phyloP scores from a whole-genome alignment of 495 filamentous ascomycete species.

The Penicillium verhagenii region DNA sequence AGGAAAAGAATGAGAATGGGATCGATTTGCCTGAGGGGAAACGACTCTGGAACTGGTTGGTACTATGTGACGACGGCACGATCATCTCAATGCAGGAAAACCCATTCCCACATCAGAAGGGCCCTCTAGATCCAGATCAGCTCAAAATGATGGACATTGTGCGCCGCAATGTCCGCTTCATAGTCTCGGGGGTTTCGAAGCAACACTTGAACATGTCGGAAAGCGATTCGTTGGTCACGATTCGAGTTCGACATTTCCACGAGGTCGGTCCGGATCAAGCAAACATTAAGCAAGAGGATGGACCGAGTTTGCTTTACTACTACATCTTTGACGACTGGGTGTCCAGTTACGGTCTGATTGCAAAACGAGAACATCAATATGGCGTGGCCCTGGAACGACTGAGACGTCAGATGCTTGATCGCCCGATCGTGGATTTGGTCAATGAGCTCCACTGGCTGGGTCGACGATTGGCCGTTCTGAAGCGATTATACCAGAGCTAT shows the following conservation, averaged over 20 bases:
- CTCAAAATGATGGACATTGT: slow-evolving; percentile 49
- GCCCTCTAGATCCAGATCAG: slow-evolving; percentile 29
- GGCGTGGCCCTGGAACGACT: slow-evolving; percentile 54
- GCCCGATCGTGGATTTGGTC: slow-evolving; percentile 61
- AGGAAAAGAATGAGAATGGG: slow-evolving; percentile 24
- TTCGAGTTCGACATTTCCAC: slow-evolving; percentile 47
- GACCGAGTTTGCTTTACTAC: slow-evolving; percentile 75
- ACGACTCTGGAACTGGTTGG: slow-evolving; percentile 74
- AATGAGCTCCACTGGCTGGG: slow-evolving; percentile 72
- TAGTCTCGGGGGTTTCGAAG: slow-evolving; percentile 70
- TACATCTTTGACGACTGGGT: slow-evolving; percentile 89
- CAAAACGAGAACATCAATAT: slow-evolving; percentile 60
- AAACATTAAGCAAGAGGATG: slow-evolving; percentile 55
- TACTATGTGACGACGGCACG: slow-evolving; percentile 83
- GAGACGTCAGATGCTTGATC: slow-evolving; percentile 56
- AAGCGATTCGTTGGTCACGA: slow-evolving; percentile 47
- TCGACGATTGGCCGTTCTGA: slow-evolving; percentile 62
- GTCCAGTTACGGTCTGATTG: slow-evolving; percentile 63
- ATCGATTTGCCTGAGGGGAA: slow-evolving; percentile 58
- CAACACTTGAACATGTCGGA: slow-evolving; percentile 39
- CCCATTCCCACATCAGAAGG: slow-evolving; percentile 48
- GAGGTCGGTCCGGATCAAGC: slow-evolving; percentile 31
- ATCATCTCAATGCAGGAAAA: slow-evolving; percentile 77
- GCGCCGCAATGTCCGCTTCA: slow-evolving; percentile 66
- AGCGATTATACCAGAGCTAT: slow-evolving; percentile 77